Percentiles rank a stretch among this genome's conserved stretches.
Conservation (phyloP, 495 filamentous ascomycete genomes). For the Sordaria brevicollis region DNA sequence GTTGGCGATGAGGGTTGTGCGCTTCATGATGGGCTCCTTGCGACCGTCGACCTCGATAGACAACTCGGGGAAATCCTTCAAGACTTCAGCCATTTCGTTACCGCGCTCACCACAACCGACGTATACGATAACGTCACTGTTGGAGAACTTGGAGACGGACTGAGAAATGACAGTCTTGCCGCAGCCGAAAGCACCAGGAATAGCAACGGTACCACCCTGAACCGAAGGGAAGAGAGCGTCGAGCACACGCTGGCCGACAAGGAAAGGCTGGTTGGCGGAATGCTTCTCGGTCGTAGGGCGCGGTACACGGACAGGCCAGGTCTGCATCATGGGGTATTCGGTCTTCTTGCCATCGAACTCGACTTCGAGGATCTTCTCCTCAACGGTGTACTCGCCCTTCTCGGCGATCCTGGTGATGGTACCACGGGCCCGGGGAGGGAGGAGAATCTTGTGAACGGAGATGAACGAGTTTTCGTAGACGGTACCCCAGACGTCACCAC, state of each 20-base stretch:
- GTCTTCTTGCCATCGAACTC: conserved; percentile 95
- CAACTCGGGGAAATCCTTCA: conserved; percentile 99
- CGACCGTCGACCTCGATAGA: conserved; percentile 83
- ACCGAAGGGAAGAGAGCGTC: conserved; percentile 98
- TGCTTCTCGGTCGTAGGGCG: conserved; percentile 85
- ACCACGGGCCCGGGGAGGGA: conserved; percentile 84
- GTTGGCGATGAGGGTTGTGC: conserved; percentile 95
- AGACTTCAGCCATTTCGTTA: conserved; percentile 99
- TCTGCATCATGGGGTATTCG: conserved; percentile 94
- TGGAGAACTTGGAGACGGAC: conserved; percentile 97
- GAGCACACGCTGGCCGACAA: conserved; percentile 93
- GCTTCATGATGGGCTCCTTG: conserved; percentile 99
- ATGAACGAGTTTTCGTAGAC: conserved; percentile 96
- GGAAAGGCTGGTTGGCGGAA: conserved; percentile 75
- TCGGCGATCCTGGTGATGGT: conserved; percentile 84
- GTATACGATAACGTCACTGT: conserved; percentile 98
- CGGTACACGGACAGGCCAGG: conserved; percentile 97
- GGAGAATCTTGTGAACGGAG: conserved; percentile 85
- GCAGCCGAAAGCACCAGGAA: conserved; percentile 97
- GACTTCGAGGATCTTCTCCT: conserved; percentile 87
- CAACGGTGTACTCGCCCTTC: conserved; percentile 87
- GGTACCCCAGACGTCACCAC: conserved; percentile 86
- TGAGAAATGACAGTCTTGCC: conserved; percentile 99
- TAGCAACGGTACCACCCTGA: conserved; percentile 93
- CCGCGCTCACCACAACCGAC: conserved; percentile 97